Base-by-base conservation (phyloP, 2,329 filamentous ascomycete species). In the Stagonosporopsis cucurbitacearum region DNA sequence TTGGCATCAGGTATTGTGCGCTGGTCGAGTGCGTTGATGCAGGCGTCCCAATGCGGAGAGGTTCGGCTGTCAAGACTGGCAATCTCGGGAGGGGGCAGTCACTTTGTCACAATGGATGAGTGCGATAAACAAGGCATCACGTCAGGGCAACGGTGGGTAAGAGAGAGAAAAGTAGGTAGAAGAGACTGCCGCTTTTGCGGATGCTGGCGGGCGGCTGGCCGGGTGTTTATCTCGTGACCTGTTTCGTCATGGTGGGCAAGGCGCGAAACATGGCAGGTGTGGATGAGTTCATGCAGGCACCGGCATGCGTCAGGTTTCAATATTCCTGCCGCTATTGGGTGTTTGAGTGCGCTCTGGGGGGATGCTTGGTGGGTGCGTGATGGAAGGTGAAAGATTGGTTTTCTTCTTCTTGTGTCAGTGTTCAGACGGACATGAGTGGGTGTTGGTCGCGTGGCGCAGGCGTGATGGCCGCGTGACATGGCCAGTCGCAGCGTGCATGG, bases 371-470 rank as follows among this genome's bases (percentile, higher is more conserved):
- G 30, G 13, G n/a, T n/a, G 30, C 30, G 30, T 15, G 30, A 32
- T 32, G 30, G 30, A 32, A 32, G 30, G n/a, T 32, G 30, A n/a
- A n/a, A n/a, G 30, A 4, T 32, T 32, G 4, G 15, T 32, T 3
- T n/a, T n/a, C n/a, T n/a, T n/a, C n/a, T n/a, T n/a, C n/a, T n/a
- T n/a, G n/a, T n/a, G n/a, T n/a, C n/a, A n/a, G n/a, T n/a, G n/a
- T n/a, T n/a, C n/a, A n/a, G n/a, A n/a, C n/a, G n/a, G n/a, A n/a
- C n/a, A n/a, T n/a, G n/a, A n/a, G n/a, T n/a, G n/a, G n/a, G n/a
- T n/a, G 15, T 26, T 23, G 6, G 37, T 56, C 42, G 53, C 53
- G 47, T 56, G 53, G 47, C 53, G 53, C 53, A 51, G 47, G 53
- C 53, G 53, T 56, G 53, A 43, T 36, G 35, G 19, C 13, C 20